phyloP scores from a whole-genome alignment of 108 stramenopile genomes.

The Pseudonitzschia delicatissima region DNA sequence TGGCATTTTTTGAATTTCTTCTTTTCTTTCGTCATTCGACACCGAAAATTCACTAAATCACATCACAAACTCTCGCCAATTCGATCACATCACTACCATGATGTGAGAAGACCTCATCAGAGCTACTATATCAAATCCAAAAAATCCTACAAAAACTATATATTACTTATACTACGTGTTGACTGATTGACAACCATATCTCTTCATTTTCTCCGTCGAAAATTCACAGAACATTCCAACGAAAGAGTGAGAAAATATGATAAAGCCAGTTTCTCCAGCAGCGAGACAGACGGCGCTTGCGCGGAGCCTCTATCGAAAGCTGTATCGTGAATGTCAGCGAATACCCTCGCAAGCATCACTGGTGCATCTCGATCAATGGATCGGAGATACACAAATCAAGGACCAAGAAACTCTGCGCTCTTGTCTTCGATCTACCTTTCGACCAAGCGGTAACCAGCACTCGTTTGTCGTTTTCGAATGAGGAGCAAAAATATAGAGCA shows the following conservation, averaged over 20 bases:
- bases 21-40: background rate
- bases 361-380: slow-evolving; percentile 5
- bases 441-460: background rate
- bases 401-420: slow-evolving; percentile 7
- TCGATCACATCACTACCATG: background rate
- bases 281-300: slow-evolving; percentile 3
- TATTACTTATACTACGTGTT: background rate
- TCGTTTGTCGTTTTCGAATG: background rate
- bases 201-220: background rate
- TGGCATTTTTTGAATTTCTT: too few species aligned
- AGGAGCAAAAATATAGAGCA: background rate
- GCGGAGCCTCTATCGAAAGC: slow-evolving; percentile 17
- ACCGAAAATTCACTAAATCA: too few species aligned
- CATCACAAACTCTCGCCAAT: background rate
- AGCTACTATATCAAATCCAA: background rate
- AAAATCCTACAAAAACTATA: background rate
- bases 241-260: background rate
- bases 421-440: slow-evolving; percentile 1
- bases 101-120: background rate
- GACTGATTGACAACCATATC: background rate
- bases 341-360: slow-evolving; percentile 15
- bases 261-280: background rate
- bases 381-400: background rate
- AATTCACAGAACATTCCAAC: background rate
- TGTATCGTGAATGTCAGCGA: slow-evolving; percentile 1